Evolutionary conservation across 2,329 filamentous ascomycete species (phyloP).

Genomic region (Fusarium setosum): DNA sequence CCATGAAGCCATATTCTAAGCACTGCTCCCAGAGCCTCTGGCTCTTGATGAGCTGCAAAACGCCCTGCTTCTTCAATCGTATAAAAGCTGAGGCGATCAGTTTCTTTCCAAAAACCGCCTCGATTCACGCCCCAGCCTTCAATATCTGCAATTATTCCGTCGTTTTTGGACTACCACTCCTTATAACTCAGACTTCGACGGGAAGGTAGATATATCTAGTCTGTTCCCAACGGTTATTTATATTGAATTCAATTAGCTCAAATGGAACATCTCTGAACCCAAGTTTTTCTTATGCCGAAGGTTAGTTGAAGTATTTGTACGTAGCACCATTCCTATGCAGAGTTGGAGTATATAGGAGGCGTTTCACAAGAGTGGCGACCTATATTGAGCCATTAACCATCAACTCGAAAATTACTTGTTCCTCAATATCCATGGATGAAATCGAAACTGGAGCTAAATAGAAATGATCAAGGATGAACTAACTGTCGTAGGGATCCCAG

Average conservation of each 20-base stretch:
- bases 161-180: constrained; percentile 10
- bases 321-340: constrained; percentile 18
- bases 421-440: too few species aligned
- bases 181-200: not conserved
- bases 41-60: too few species aligned
- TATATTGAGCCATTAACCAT: too few species aligned
- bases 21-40: too few species aligned
- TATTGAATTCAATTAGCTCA: constrained; percentile 16
- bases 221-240: constrained; percentile 10
- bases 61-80: constrained; percentile 30
- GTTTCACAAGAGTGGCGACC: too few species aligned
- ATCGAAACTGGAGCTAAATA: not conserved
- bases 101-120: constrained; percentile 28
- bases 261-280: constrained; percentile 14
- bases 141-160: not conserved
- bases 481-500: constrained; percentile 30
- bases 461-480: too few species aligned
- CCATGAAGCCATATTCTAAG: too few species aligned
- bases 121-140: not conserved
- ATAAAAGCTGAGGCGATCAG: constrained; percentile 16
- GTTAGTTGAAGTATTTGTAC: constrained; percentile 21
- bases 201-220: constrained; percentile 19
- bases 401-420: too few species aligned
- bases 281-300: constrained; percentile 25
- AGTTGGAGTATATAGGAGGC: constrained; percentile 24